Conservation (phyloP, 352 stramenopile genomes). For the Pythium biforme region DNA sequence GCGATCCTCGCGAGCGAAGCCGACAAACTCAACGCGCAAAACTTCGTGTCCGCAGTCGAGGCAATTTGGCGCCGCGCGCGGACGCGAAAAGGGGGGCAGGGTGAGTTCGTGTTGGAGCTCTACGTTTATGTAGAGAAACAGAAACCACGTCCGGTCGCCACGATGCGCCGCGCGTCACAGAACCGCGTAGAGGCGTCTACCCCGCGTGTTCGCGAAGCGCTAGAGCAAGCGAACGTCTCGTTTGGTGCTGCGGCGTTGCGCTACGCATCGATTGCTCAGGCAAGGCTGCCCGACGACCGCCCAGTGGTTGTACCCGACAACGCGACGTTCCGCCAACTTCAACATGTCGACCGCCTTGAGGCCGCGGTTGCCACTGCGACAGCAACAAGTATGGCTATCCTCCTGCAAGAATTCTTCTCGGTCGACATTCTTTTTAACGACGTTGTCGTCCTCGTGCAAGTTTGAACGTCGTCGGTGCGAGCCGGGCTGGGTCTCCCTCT, state of each 20-base stretch:
- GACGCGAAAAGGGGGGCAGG: slow-evolving; percentile 2
- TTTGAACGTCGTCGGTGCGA: slow-evolving; percentile 1
- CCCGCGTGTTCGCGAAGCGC: background rate
- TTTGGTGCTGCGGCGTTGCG: slow-evolving; percentile 1
- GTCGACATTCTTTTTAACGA: slow-evolving; percentile 4
- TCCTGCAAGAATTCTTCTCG: background rate
- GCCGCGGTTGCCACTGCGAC: background rate
- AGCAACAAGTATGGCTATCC: background rate
- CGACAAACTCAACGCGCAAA: slow-evolving; percentile 1
- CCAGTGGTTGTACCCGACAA: background rate
- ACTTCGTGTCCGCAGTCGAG: slow-evolving; percentile 3
- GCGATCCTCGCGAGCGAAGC: slow-evolving; percentile 62
- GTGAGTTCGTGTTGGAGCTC: slow-evolving; percentile 2
- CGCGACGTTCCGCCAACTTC: background rate
- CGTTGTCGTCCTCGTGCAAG: slow-evolving; percentile 2
- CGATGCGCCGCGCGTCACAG: background rate
- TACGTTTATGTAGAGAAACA: background rate
- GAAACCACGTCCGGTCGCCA: slow-evolving; percentile 2
- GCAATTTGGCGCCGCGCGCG: background rate
- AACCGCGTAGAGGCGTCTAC: background rate
- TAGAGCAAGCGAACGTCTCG: slow-evolving; percentile 1
- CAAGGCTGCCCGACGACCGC: slow-evolving; percentile 3
- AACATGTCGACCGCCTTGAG: background rate
- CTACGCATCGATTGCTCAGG: slow-evolving; percentile 5
- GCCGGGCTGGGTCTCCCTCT: background rate